Evolutionary conservation across 768 basidiomycete genomes (phyloP).

Genomic region (Trametes villosa): DNA sequence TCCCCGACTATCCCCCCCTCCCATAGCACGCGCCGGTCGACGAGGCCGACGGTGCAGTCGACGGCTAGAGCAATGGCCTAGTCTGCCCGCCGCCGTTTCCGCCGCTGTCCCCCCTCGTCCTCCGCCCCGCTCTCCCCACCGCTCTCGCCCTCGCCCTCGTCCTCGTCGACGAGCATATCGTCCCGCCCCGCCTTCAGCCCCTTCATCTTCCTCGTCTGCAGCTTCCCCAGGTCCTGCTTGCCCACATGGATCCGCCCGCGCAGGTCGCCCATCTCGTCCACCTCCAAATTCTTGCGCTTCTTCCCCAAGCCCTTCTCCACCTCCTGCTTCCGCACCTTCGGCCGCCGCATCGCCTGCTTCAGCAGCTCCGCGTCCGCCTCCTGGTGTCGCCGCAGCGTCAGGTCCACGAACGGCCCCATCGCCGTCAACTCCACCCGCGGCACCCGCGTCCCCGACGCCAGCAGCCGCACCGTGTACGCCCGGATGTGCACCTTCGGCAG

Average conservation of each 20-base stretch:
- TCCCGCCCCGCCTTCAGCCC: conserved; percentile 62
- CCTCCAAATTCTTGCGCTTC: conserved; percentile 93
- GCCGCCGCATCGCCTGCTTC: conserved; percentile 80
- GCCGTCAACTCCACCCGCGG: conserved; percentile 83
- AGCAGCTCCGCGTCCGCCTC: conserved; percentile 77
- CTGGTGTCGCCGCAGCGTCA: conserved; percentile 75
- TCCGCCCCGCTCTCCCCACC: conserved; percentile 29
- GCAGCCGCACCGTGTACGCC: conserved; percentile 76
- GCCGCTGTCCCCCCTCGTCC: conserved; percentile 15
- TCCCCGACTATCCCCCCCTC: neutral
- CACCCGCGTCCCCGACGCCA: conserved; percentile 75
- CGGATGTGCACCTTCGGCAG: conserved; percentile 90
- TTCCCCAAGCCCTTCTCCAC: conserved; percentile 88
- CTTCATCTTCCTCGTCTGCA: conserved; percentile 98
- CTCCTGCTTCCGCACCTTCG: conserved; percentile 88
- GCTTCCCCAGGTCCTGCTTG: conserved; percentile 82
- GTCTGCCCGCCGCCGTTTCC: conserved; percentile 27
- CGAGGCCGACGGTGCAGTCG: neutral
- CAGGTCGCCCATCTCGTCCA: conserved; percentile 97
- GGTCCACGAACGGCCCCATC: conserved; percentile 92
- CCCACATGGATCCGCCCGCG: conserved; percentile 88
- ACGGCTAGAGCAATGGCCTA: too few species aligned
- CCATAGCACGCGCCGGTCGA: neutral
- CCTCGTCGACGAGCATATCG: conserved; percentile 21
- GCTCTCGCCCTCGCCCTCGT: conserved; percentile 11